Evolutionary conservation across 345 rosid species (phyloP).

Genomic region (Brassica rapa): DNA sequence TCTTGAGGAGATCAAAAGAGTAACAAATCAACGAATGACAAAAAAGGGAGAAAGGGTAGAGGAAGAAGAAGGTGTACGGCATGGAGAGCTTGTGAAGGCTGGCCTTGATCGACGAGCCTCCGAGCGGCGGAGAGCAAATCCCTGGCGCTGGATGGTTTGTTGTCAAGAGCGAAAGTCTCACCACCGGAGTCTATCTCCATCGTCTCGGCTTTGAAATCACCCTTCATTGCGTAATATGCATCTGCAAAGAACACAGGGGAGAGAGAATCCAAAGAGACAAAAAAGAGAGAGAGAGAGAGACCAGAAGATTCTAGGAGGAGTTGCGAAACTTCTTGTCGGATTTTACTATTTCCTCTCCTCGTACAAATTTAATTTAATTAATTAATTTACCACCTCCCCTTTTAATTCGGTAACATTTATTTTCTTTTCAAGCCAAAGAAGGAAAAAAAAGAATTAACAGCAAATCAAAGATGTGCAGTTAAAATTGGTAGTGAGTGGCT

Average conservation of each 20-base stretch:
- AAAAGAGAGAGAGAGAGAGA: background rate
- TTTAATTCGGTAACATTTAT: background rate
- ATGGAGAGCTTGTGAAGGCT: conserved; percentile 88
- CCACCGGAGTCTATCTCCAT: conserved; percentile 45
- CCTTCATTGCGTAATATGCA: conserved; percentile 49
- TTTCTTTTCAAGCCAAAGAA: background rate
- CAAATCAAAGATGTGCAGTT: background rate
- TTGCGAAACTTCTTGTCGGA: conserved; percentile 16
- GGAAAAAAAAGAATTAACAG: background rate
- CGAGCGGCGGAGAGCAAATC: conserved; percentile 70
- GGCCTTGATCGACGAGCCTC: conserved; percentile 68
- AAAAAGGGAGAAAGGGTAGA: too few relatives aligned
- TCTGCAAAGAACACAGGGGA: background rate
- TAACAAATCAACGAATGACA: too few relatives aligned
- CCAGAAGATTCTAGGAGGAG: conserved; percentile 23
- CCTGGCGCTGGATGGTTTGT: conserved; percentile 35
- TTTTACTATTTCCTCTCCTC: background rate
- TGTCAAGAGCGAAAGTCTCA: conserved; percentile 1
- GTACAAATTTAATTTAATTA: background rate
- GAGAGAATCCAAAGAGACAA: background rate
- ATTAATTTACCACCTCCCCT: background rate
- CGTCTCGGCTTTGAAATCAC: conserved; percentile 44
- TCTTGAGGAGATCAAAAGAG: too few relatives aligned
- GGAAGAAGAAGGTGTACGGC: conserved; percentile 47
- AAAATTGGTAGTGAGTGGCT: background rate